Conservation (phyloP, 768 basidiomycete species). For the Lenzites betulinus region DNA sequence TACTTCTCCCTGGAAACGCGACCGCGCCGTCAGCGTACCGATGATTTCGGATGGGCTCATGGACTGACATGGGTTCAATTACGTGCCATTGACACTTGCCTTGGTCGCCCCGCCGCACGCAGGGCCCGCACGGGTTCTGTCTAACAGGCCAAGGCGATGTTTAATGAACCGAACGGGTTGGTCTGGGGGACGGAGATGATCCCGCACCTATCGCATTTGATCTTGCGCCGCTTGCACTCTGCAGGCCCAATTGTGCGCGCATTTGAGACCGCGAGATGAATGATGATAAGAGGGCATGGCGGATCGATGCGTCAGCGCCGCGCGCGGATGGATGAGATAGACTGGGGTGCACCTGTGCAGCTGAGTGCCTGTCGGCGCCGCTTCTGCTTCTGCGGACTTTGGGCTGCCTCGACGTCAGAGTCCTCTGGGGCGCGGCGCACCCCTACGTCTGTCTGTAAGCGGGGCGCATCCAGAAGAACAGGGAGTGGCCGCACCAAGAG, state of each 20-base stretch:
- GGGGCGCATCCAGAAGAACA: neutral
- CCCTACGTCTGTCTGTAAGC: constrained; percentile 17
- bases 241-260: constrained; percentile 14
- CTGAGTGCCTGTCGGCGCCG: constrained; percentile 79
- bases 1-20: constrained; percentile 66
- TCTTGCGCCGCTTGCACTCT: constrained; percentile 89
- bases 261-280: constrained; percentile 5
- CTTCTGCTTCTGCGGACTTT: constrained; percentile 78
- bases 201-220: constrained; percentile 81
- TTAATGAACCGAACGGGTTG: constrained; percentile 18
- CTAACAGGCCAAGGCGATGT: constrained; percentile 42
- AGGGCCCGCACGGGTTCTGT: constrained; percentile 80
- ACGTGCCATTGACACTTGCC: constrained; percentile 82
- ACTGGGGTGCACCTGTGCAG: constrained; percentile 64
- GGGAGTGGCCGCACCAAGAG: constrained; percentile 21
- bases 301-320: constrained; percentile 12
- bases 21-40: constrained; percentile 17
- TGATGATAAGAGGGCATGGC: constrained; percentile 11
- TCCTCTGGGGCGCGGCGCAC: constrained; percentile 45
- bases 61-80: constrained; percentile 75
- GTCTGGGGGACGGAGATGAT: constrained; percentile 18
- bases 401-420: constrained; percentile 59
- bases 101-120: constrained; percentile 77
- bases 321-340: constrained; percentile 6
- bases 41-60: constrained; percentile 1